Percentiles rank a stretch among this genome's conserved stretches.
Evolutionary conservation across 495 filamentous ascomycete species (phyloP).

Genomic region (Bombardia bombarda): DNA sequence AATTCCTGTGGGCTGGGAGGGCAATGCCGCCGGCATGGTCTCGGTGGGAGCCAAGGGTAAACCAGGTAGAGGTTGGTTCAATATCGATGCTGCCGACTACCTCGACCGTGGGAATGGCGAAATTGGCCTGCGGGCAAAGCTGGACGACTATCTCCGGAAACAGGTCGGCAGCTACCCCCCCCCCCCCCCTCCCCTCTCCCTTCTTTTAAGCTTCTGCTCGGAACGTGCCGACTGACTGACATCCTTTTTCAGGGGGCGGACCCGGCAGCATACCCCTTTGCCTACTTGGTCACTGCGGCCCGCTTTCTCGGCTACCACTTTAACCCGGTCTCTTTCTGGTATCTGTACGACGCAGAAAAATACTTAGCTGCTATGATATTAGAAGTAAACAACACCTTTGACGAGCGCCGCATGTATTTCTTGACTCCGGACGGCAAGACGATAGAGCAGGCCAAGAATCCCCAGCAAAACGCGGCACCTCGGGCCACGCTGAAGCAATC

Average conservation of each 20-base stretch:
- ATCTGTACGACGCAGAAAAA: conserved; percentile 54
- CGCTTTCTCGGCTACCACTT: conserved; percentile 63
- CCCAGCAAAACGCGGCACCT: conserved; percentile 3
- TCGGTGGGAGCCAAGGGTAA: conserved; percentile 35
- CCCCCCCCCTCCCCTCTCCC: neutral
- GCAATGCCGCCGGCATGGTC: conserved; percentile 43
- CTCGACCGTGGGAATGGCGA: conserved; percentile 41
- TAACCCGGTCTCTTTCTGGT: conserved; percentile 77
- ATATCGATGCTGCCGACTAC: conserved; percentile 51
- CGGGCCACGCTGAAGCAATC: conserved; percentile 31
- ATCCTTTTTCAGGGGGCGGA: conserved; percentile 43
- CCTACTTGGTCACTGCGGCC: conserved; percentile 63
- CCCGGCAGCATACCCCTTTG: conserved; percentile 46
- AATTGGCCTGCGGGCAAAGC: conserved; percentile 47
- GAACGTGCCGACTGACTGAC: too few species aligned
- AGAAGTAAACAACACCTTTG: conserved; percentile 75
- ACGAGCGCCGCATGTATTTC: conserved; percentile 59
- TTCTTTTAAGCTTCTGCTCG: conserved; percentile 16
- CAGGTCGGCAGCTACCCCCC: conserved; percentile 25
- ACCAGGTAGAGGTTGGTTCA: conserved; percentile 41
- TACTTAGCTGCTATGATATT: conserved; percentile 59
- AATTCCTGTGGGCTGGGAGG: conserved; percentile 55
- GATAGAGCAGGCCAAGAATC: conserved; percentile 1
- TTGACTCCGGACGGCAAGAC: conserved; percentile 27
- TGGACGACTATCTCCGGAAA: conserved; percentile 47